Conservation (phyloP, 225 moss, liverwort and hornwort genomes). For the Pseudoscleropodium purum region DNA sequence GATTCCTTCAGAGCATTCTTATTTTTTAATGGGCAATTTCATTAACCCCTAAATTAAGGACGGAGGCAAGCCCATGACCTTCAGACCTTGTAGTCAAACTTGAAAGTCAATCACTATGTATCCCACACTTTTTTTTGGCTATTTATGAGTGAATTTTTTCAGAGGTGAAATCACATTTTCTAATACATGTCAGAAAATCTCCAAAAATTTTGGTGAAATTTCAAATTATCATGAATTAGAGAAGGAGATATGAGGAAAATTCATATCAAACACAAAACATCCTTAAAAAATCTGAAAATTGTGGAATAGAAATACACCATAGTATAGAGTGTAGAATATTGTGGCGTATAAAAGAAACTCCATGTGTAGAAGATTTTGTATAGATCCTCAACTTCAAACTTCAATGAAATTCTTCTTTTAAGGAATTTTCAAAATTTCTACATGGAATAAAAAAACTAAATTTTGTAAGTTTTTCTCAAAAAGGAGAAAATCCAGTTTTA, state of each 20-base stretch:
- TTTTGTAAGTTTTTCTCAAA: no score
- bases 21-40: background rate
- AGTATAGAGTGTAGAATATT: background rate
- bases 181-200: background rate
- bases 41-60: background rate
- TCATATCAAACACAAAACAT: no score
- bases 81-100: background rate
- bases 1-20: background rate
- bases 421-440: background rate
- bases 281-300: background rate
- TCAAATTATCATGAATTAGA: background rate
- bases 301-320: rapidly evolving
- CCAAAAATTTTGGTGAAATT: background rate
- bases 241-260: background rate
- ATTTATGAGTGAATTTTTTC: background rate
- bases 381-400: background rate
- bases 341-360: background rate
- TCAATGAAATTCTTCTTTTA: background rate
- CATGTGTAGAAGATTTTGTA: background rate
- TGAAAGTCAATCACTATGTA: background rate
- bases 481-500: background rate
- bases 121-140: no score
- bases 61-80: background rate
- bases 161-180: background rate
- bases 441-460: background rate